A percentile compares a stretch with the other conserved stretches of the same genome.
phyloP scores from a whole-genome alignment of 140 eudicot genomes.

The Artemisia princeps region DNA sequence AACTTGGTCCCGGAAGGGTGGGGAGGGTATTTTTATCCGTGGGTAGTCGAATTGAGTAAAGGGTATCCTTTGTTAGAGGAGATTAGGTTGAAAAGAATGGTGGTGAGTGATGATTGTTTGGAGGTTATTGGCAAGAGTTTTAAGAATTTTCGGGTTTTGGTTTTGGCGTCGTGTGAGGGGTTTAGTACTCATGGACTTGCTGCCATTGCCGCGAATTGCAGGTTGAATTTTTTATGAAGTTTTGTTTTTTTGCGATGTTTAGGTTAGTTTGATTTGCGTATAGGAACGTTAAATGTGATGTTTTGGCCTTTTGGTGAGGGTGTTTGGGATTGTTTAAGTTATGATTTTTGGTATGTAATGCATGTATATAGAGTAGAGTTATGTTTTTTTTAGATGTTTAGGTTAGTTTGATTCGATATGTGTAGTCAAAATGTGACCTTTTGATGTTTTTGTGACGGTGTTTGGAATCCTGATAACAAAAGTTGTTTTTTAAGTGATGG shows the following conservation, averaged over 20 bases:
- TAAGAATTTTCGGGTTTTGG: slow-evolving; percentile 61
- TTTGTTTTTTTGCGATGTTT: neutral
- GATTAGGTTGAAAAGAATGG: neutral
- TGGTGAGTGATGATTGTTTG: slow-evolving; percentile 12
- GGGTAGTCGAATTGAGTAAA: neutral
- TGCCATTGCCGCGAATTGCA: slow-evolving; percentile 91
- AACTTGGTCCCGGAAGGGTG: slow-evolving; percentile 16
- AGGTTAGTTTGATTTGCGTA: too few species aligned
- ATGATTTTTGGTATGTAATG: too few species aligned
- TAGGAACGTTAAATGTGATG: too few species aligned
- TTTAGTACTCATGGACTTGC: slow-evolving; percentile 83
- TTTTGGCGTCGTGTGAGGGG: slow-evolving; percentile 75
- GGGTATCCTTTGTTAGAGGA: slow-evolving; percentile 6
- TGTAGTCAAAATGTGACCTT: too few species aligned
- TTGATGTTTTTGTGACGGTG: too few species aligned
- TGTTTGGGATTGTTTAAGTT: too few species aligned
- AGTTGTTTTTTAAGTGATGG: too few species aligned
- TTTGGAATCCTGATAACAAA: too few species aligned
- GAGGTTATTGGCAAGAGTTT: slow-evolving; percentile 44
- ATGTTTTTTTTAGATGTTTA: too few species aligned
- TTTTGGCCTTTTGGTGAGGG: too few species aligned
- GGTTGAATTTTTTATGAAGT: slow-evolving; percentile 29
- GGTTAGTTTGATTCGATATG: too few species aligned
- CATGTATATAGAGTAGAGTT: too few species aligned
- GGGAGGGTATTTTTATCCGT: slow-evolving; percentile 9